Evolutionary conservation across 2,329 filamentous ascomycete genomes (phyloP).

Genomic region (Hortaea werneckii): DNA sequence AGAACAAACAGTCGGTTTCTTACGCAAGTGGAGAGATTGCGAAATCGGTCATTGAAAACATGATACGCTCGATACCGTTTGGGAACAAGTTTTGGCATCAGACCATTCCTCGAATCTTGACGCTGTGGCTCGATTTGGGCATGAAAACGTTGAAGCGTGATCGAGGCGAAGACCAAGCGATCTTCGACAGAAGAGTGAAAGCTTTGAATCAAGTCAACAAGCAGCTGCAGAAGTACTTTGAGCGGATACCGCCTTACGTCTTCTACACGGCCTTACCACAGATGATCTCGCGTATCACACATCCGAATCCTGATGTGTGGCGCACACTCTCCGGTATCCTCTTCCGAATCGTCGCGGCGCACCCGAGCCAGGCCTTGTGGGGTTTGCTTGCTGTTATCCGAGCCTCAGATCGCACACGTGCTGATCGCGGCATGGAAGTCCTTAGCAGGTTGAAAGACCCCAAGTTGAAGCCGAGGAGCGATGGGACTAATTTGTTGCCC

Average conservation of each 20-base stretch:
- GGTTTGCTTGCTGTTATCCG: conserved; percentile 79
- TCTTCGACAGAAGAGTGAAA: conserved; percentile 44
- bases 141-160: conserved; percentile 46
- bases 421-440: conserved; percentile 37
- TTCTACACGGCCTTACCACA: conserved; percentile 82
- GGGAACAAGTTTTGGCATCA: conserved; percentile 96
- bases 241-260: conserved; percentile 61
- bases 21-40: conserved; percentile 68
- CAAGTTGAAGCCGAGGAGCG: conserved; percentile 44
- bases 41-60: conserved; percentile 87
- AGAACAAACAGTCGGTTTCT: conserved; percentile 53
- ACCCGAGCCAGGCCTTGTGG: conserved; percentile 90
- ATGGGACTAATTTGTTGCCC: conserved; percentile 53
- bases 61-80: conserved; percentile 72
- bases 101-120: conserved; percentile 81
- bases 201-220: conserved; percentile 60
- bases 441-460: conserved; percentile 35
- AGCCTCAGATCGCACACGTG: conserved; percentile 62
- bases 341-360: conserved; percentile 70
- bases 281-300: conserved; percentile 89
- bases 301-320: conserved; percentile 70
- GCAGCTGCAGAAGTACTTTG: conserved; percentile 70
- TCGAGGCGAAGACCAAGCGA: conserved; percentile 36
- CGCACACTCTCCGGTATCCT: conserved; percentile 70
- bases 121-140: conserved; percentile 87